Percentiles rank a stretch among this genome's conserved stretches.
These are phyloP conservation scores for Arthrobotrys entomopaga DNA, from an alignment of 2,329 filamentous ascomycete genomes.

Conservation along the genomic window DNA sequence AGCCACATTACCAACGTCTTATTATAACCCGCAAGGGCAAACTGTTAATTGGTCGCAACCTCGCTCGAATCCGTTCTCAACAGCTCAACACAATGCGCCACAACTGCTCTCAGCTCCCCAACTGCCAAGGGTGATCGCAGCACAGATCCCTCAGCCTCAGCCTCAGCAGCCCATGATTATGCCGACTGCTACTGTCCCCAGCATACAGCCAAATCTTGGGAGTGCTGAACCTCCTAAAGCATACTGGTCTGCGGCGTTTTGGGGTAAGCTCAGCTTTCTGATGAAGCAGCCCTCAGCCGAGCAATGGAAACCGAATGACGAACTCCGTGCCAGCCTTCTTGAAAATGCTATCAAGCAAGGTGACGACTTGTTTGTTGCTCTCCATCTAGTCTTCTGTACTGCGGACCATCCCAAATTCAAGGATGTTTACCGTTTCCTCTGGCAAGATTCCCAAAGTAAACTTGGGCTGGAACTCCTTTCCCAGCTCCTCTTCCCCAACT, in stretches of 20 bases:
- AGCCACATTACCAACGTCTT: neutral
- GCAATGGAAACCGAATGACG: constrained; percentile 31
- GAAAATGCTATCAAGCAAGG: constrained; percentile 39
- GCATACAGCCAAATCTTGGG: neutral
- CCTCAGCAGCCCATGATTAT: constrained; percentile 1
- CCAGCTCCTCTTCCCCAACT: constrained; percentile 39
- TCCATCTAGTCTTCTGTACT: constrained; percentile 43
- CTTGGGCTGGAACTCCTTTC: constrained; percentile 42
- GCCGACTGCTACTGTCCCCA: neutral
- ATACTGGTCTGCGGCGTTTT: constrained; percentile 21
- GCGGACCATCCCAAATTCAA: constrained; percentile 28
- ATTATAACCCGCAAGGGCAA: constrained; percentile 1
- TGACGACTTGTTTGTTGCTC: constrained; percentile 38
- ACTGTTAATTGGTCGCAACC: neutral
- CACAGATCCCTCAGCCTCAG: constrained; percentile 12
- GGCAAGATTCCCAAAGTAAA: constrained; percentile 17
- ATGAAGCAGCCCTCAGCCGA: constrained; percentile 24
- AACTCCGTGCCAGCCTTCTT: constrained; percentile 37
- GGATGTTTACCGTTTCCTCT: constrained; percentile 19
- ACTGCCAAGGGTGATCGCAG: neutral
- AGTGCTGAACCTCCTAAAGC: neutral
- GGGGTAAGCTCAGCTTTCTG: constrained; percentile 26
- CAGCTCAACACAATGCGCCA: constrained; percentile 7
- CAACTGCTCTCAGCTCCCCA: constrained; percentile 9
- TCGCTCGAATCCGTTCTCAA: constrained; percentile 4